Conservation (phyloP, 179 eudicot species). For the Beta lomatogona region DNA sequence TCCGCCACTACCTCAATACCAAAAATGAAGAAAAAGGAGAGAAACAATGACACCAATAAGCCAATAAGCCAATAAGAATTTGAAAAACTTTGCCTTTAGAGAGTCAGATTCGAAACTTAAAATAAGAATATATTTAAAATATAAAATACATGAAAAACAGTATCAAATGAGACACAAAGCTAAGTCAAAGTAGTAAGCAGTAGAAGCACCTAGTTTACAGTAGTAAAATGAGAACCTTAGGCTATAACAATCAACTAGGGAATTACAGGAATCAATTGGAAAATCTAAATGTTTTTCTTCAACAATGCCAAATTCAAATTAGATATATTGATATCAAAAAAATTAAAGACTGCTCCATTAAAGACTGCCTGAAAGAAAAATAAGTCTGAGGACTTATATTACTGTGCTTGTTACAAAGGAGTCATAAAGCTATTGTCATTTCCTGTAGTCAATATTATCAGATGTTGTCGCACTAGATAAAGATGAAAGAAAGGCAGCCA, state of each 20-base stretch:
- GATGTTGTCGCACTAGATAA: neutral
- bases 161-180: neutral
- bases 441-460: neutral
- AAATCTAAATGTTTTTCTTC: too few species aligned
- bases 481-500: neutral
- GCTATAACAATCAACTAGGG: neutral
- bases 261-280: neutral
- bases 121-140: neutral
- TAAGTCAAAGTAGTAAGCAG: neutral
- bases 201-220: neutral
- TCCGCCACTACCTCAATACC: slow-evolving; percentile 59
- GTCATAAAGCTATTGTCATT: neutral
- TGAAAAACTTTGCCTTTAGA: neutral
- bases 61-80: neutral
- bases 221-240: neutral
- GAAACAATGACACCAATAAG: neutral
- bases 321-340: too few species aligned
- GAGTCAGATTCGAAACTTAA: neutral
- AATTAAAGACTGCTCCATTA: neutral
- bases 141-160: neutral
- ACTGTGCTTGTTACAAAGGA: neutral
- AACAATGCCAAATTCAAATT: too few species aligned
- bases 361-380: neutral
- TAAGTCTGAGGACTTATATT: neutral
- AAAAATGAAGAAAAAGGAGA: slow-evolving; percentile 9